Base-by-base conservation (phyloP, 2,329 filamentous ascomycete species). In the Zymoseptoria tritici region DNA sequence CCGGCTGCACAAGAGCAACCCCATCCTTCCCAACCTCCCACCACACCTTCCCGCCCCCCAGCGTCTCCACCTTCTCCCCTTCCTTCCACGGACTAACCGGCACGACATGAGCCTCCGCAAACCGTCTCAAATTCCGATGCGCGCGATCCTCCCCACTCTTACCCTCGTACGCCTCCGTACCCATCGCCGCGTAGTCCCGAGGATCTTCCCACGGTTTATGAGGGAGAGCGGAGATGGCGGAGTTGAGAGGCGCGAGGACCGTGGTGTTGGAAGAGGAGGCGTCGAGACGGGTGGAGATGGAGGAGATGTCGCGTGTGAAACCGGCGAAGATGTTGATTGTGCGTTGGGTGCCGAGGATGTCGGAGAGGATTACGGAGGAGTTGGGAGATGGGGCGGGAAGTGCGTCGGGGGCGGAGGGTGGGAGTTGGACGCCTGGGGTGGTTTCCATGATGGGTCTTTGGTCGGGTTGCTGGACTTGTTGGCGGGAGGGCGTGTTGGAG, bases 61-160 rank as follows among this genome's bases (percentile, higher is more conserved):
- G 67, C 0, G 89, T 89, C 76, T 85, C 82, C 0, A 83, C 79
- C 74, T 87, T 91, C 64, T 82, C 77, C 2, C 79, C 79, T 64
- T 89, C 84, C 24, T 78, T 75, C 92, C 93, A 97, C 0, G 91
- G 91, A 69, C 85, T 89, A 4, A 76, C 74, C 0, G 85, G 81
- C 4, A 97, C 82, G 57, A 97, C 81, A 75, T 99, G 94, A 52
- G 88, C 87, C 76, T 95, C 87, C 1, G 96, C 90, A 73, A 97
- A 97, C 49, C 83, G 79, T 69, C 82, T 81, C 63, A 97, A 73
- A 70, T 97, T 97, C 65, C 78, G 78, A 62, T 85, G 82, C 7
- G 94, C 93, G 55, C 91, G 81, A 59, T 91, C 86, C 69, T 88
- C 83, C 0, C 91, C 93, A 16, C 84, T 83, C 0, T 81, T 78